Evolutionary conservation across 768 basidiomycete genomes (phyloP).

Genomic region (Lactifluus rugatus): DNA sequence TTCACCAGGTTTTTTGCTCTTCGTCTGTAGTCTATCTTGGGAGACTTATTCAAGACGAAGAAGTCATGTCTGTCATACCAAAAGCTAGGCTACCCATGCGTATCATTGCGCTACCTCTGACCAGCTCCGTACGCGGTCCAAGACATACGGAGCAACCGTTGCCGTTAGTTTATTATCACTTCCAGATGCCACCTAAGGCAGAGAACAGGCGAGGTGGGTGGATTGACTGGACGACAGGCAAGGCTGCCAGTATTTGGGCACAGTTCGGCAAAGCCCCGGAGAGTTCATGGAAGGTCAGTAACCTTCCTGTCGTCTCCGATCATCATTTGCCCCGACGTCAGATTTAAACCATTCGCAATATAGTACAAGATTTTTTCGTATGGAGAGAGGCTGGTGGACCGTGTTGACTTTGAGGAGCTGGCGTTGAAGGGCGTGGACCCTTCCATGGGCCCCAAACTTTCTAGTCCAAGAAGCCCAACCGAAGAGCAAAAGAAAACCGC

Average conservation of each 20-base stretch:
- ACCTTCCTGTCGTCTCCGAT: slow-evolving; percentile 26
- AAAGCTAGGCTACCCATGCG: slow-evolving; percentile 29
- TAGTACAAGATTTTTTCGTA: slow-evolving; percentile 51
- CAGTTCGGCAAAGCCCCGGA: slow-evolving; percentile 55
- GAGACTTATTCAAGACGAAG: not conserved
- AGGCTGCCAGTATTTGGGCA: slow-evolving; percentile 51
- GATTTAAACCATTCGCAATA: not conserved
- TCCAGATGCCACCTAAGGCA: slow-evolving; percentile 24
- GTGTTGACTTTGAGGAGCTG: slow-evolving; percentile 73
- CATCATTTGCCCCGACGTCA: not conserved
- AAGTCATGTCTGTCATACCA: slow-evolving; percentile 13
- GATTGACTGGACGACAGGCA: slow-evolving; percentile 40
- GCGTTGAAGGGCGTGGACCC: slow-evolving; percentile 66
- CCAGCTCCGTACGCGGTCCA: slow-evolving; percentile 20
- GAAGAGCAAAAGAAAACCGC: slow-evolving; percentile 16
- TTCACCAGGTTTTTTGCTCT: not conserved
- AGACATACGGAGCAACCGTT: not conserved
- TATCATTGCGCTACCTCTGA: slow-evolving; percentile 40
- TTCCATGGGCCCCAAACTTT: slow-evolving; percentile 43
- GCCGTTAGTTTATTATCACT: slow-evolving; percentile 37
- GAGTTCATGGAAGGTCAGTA: slow-evolving; percentile 63
- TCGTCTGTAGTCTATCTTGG: not conserved
- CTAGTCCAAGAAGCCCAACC: slow-evolving; percentile 6
- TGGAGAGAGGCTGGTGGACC: slow-evolving; percentile 61
- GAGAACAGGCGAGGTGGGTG: slow-evolving; percentile 30